Conservation (phyloP, 2,329 filamentous ascomycete species). For the Claviceps sp. region DNA sequence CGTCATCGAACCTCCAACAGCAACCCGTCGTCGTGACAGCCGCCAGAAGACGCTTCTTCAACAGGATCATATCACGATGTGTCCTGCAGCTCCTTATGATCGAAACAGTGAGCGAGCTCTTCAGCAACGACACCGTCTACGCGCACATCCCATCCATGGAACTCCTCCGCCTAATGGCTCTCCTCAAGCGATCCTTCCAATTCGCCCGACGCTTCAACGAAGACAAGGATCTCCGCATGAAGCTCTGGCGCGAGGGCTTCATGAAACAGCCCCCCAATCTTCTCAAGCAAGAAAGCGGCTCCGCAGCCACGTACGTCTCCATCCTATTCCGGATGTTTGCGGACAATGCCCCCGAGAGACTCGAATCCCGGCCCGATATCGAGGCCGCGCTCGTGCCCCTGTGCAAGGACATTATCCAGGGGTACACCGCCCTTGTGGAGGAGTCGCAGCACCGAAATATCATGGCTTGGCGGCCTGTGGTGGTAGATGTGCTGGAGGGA, state of each 20-base stretch:
- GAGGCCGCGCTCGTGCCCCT: slow-evolving; percentile 87
- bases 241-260: slow-evolving; percentile 93
- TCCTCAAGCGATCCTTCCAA: slow-evolving; percentile 90
- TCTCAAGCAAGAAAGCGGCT: slow-evolving; percentile 89
- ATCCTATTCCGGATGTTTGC: slow-evolving; percentile 97
- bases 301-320: slow-evolving; percentile 85
- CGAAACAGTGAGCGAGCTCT: slow-evolving; percentile 96
- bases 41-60: slow-evolving; percentile 89
- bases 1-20: slow-evolving; percentile 62
- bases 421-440: slow-evolving; percentile 77
- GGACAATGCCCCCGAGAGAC: slow-evolving; percentile 71
- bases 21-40: slow-evolving; percentile 87
- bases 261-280: slow-evolving; percentile 99
- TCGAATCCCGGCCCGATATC: slow-evolving; percentile 66
- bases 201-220: slow-evolving; percentile 97
- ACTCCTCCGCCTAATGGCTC: slow-evolving; percentile 79
- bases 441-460: slow-evolving; percentile 97
- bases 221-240: slow-evolving; percentile 88
- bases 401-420: slow-evolving; percentile 83
- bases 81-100: slow-evolving; percentile 98
- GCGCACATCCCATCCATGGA: slow-evolving; percentile 81
- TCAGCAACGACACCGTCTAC: slow-evolving; percentile 94
- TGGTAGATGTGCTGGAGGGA: slow-evolving; percentile 91
- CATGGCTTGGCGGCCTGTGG: slow-evolving; percentile 89
- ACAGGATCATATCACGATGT: slow-evolving; percentile 97